Evolutionary conservation across 2,329 filamentous ascomycete species (phyloP).

Genomic region (Trichophyton schoenleinii): DNA sequence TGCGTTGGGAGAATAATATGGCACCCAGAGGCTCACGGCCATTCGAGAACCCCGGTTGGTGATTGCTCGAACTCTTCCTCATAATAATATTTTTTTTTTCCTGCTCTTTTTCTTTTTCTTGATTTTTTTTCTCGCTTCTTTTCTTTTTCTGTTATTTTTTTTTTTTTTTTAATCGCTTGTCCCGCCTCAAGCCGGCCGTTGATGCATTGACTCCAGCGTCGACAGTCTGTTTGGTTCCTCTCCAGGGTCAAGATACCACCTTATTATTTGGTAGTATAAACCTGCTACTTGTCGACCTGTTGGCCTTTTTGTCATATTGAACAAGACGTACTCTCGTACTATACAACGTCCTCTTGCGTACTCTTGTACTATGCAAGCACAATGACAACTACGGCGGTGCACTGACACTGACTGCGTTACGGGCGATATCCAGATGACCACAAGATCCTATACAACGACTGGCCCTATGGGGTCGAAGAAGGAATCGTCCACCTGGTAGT

Average conservation of each 20-base stretch:
- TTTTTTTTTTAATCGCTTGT: neutral
- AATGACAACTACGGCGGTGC: neutral
- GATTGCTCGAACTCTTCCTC: neutral
- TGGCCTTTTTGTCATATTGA: neutral
- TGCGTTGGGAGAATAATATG: slow-evolving; percentile 37
- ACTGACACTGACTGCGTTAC: neutral
- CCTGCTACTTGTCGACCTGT: neutral
- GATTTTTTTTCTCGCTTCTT: neutral
- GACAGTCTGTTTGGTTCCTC: too few species aligned
- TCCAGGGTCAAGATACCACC: neutral
- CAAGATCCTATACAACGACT: slow-evolving; percentile 48
- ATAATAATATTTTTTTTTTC: neutral
- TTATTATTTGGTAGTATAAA: neutral
- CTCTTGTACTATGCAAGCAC: neutral
- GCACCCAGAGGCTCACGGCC: slow-evolving; percentile 23
- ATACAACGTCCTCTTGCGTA: too few species aligned
- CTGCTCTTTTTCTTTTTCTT: neutral
- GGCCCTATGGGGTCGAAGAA: slow-evolving; percentile 47
- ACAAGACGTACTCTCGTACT: neutral
- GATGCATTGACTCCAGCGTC: neutral
- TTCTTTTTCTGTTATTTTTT: too few species aligned
- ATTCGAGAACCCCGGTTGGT: slow-evolving; percentile 27
- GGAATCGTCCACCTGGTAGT: slow-evolving; percentile 47
- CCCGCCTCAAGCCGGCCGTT: neutral
- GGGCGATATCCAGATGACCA: slow-evolving; percentile 32